Base-by-base conservation (phyloP, 306 rosid genomes). In the Prunus mume region DNA sequence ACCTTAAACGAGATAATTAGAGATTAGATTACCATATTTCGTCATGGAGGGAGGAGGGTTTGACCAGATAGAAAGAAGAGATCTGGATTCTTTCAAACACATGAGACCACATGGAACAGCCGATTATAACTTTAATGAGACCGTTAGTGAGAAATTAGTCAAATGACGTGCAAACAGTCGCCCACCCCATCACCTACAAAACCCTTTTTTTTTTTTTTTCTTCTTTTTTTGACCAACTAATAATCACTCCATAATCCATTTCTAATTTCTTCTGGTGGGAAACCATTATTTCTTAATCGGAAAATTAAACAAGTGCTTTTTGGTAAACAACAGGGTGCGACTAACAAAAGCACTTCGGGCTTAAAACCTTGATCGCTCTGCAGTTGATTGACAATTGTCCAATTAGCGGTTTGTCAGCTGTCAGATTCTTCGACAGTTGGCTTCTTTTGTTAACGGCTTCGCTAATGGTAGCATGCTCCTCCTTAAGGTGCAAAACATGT, bases 71-170 rank as follows among this genome's bases (percentile, higher is more conserved):
- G 78, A 70, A 60, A 63, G 64, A 73, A 71, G 56, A 57, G 19
- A 83, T 84, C 68, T 46, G 79, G 89, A 74, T 45, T 61, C 69
- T 47, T 28, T 28, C 38, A 78, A 88, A 87, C 88, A 88, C 90
- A 90, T 82, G 93, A 85, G 85, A 79, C 83, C 96, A 88, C 93
- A 86, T 91, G 96, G 78, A 87, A 46, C 45, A 61, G 15, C 69
- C 49, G 69, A 61, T 74, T 46, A 27, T 61, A 73, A 46, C 82
- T 72, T 70, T 75, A 74, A 65, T 77, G 68, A 60, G 78, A 69
- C 82, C 62, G 68, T 86, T 80, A 74, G 46, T 30, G 71, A 76
- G 77, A 84, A 60, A 64, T 62, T 83, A 79, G 72, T 75, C 70
- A 73, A 74, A 69, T 77, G 20, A 68, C 91, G 92, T 86, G 92